These are phyloP conservation scores for Penicillium chermesinum DNA, from an alignment of 495 filamentous ascomycete species.

Conservation along the genomic window DNA sequence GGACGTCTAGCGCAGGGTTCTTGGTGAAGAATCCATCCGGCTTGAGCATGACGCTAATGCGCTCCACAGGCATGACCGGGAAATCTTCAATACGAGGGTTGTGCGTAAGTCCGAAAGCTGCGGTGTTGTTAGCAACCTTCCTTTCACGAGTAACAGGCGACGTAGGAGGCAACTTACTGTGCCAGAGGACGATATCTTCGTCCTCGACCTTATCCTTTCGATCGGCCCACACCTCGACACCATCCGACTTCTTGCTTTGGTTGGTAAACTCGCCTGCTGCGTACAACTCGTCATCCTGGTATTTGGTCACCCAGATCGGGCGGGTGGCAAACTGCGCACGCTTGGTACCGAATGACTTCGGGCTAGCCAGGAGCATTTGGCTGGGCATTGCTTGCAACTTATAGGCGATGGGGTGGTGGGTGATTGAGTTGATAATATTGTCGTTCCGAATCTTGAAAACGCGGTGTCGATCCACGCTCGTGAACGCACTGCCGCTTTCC, in stretches of 20 bases:
- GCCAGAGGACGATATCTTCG: constrained; percentile 41
- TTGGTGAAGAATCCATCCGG: constrained; percentile 70
- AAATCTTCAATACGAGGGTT: constrained; percentile 58
- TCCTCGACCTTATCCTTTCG: constrained; percentile 46
- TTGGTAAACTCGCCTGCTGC: constrained; percentile 85
- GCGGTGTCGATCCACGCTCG: constrained; percentile 59
- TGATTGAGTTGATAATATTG: constrained; percentile 62
- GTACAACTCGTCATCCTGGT: constrained; percentile 75
- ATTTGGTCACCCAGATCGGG: constrained; percentile 76
- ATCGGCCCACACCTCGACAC: constrained; percentile 38
- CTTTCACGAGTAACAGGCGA: background rate
- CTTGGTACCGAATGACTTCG: constrained; percentile 62
- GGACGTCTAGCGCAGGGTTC: constrained; percentile 71
- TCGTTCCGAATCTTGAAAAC: constrained; percentile 80
- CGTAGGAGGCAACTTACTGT: constrained; percentile 28
- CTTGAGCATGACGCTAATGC: constrained; percentile 54
- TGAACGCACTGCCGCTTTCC: constrained; percentile 58
- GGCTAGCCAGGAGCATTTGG: constrained; percentile 72
- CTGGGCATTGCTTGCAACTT: constrained; percentile 68
- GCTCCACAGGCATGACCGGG: constrained; percentile 58
- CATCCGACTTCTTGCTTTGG: constrained; percentile 61
- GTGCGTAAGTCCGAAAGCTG: constrained; percentile 58
- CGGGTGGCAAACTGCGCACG: constrained; percentile 80
- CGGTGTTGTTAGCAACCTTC: background rate
- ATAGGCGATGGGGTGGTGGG: constrained; percentile 71